Conservation (phyloP, 768 basidiomycete genomes). For the Pilatotrama ljubarskyi region DNA sequence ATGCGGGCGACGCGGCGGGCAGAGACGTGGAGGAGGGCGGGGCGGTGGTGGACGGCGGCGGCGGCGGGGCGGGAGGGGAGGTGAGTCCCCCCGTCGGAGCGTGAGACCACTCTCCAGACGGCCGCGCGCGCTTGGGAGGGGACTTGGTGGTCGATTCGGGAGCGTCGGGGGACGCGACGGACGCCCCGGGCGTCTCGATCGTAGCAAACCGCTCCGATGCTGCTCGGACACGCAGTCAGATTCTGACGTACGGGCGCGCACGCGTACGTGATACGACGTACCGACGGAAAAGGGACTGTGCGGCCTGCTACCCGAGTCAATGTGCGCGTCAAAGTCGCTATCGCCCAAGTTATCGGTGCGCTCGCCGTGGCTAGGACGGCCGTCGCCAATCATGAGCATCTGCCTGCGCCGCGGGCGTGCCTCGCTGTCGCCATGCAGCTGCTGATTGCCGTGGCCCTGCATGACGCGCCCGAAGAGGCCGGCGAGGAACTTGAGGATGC, state of each 20-base stretch:
- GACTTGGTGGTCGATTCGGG: neutral
- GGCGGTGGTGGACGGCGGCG: too few relatives aligned
- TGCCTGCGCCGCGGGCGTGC: constrained; percentile 49
- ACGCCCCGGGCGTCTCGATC: constrained; percentile 46
- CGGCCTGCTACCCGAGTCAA: constrained; percentile 3
- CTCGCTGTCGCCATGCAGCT: constrained; percentile 33
- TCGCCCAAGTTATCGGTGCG: constrained; percentile 35
- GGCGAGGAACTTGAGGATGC: constrained; percentile 93
- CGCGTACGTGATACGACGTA: constrained; percentile 2
- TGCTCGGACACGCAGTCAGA: neutral
- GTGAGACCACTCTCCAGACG: neutral
- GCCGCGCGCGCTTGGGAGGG: neutral
- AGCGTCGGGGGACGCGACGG: constrained; percentile 10
- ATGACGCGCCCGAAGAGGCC: constrained; percentile 73
- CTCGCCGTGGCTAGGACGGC: constrained; percentile 38
- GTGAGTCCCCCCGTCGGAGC: too few relatives aligned
- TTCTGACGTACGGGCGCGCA: neutral
- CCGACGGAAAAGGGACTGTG: constrained; percentile 16
- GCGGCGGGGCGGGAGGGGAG: too few relatives aligned
- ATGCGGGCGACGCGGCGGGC: too few relatives aligned
- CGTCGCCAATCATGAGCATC: constrained; percentile 70
- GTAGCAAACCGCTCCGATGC: constrained; percentile 42
- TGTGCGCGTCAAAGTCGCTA: constrained; percentile 42
- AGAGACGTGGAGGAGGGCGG: neutral
- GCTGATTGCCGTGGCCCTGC: constrained; percentile 39